Evolutionary conservation across 2,329 filamentous ascomycete genomes (phyloP).

Genomic region (Fusarium hostae): DNA sequence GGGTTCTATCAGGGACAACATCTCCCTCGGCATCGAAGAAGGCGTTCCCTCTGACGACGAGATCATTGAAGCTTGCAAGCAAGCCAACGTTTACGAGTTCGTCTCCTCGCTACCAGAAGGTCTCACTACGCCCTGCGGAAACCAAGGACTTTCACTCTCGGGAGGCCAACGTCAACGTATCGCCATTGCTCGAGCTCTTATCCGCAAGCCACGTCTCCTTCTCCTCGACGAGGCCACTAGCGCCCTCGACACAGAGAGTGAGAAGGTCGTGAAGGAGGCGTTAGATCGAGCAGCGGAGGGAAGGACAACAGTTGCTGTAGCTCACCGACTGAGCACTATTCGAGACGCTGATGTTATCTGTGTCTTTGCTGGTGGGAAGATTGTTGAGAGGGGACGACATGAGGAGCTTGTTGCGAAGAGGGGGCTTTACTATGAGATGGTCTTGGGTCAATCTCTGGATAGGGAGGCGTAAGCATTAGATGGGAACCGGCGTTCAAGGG

Average conservation of each 20-base stretch:
- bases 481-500: neutral
- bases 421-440: slow-evolving; percentile 66
- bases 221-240: slow-evolving; percentile 79
- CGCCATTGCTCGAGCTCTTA: slow-evolving; percentile 77
- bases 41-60: slow-evolving; percentile 49
- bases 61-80: slow-evolving; percentile 61
- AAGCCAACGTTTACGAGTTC: slow-evolving; percentile 68
- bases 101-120: slow-evolving; percentile 67
- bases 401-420: slow-evolving; percentile 62
- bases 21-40: slow-evolving; percentile 59
- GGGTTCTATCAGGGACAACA: slow-evolving; percentile 66
- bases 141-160: slow-evolving; percentile 74
- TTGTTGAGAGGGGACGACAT: slow-evolving; percentile 72
- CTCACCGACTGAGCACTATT: slow-evolving; percentile 66
- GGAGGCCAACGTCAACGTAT: slow-evolving; percentile 79
- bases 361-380: slow-evolving; percentile 60
- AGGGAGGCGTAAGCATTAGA: slow-evolving; percentile 41
- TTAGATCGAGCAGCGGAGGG: slow-evolving; percentile 60
- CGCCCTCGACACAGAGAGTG: slow-evolving; percentile 72
- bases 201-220: slow-evolving; percentile 73
- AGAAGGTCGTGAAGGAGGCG: slow-evolving; percentile 72
- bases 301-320: slow-evolving; percentile 70
- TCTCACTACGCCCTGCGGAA: slow-evolving; percentile 71
- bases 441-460: slow-evolving; percentile 56
- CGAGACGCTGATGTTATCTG: slow-evolving; percentile 72